Percentiles rank a stretch among this genome's conserved stretches.
These are phyloP conservation scores for Sporothrix brunneoviolacea DNA, from an alignment of 2,329 filamentous ascomycete species.

Conservation along the genomic window DNA sequence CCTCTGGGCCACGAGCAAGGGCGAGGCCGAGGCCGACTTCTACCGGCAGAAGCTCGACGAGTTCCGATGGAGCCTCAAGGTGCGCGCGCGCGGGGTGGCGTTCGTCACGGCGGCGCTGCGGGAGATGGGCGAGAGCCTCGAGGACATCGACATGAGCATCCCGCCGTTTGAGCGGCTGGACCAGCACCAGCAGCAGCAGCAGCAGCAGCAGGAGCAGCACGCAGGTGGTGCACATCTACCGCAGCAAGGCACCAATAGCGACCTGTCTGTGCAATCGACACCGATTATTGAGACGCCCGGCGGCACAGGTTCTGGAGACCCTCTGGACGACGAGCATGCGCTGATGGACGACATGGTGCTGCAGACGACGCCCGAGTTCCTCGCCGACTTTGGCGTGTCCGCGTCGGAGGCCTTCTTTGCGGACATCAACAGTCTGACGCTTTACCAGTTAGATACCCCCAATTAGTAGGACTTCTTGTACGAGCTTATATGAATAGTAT, in stretches of 20 bases:
- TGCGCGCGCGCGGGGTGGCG: conserved; percentile 31
- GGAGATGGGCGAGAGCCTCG: conserved; percentile 28
- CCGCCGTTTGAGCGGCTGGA: neutral
- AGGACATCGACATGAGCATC: conserved; percentile 15
- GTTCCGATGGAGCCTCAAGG: conserved; percentile 36
- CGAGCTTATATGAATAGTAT: no score
- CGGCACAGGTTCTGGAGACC: no score
- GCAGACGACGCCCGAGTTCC: conserved; percentile 5
- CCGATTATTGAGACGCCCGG: no score
- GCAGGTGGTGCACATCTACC: no score
- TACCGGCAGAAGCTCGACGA: conserved; percentile 34
- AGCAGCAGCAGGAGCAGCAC: no score
- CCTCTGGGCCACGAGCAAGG: conserved; percentile 34
- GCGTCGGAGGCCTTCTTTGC: conserved; percentile 28
- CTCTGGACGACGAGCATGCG: neutral
- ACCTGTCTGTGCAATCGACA: no score
- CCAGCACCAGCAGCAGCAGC: neutral
- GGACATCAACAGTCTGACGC: conserved; percentile 3
- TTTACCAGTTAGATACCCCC: neutral
- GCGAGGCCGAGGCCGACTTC: conserved; percentile 32
- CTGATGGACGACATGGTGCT: neutral
- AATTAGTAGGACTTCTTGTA: neutral
- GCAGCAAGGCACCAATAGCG: no score
- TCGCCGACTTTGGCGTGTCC: conserved; percentile 1
- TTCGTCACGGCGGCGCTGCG: conserved; percentile 35